Evolutionary conservation across 345 rosid species (phyloP), one percentile per base, ranked within the genome.

Genomic region (Eucalyptus curtisii): DNA sequence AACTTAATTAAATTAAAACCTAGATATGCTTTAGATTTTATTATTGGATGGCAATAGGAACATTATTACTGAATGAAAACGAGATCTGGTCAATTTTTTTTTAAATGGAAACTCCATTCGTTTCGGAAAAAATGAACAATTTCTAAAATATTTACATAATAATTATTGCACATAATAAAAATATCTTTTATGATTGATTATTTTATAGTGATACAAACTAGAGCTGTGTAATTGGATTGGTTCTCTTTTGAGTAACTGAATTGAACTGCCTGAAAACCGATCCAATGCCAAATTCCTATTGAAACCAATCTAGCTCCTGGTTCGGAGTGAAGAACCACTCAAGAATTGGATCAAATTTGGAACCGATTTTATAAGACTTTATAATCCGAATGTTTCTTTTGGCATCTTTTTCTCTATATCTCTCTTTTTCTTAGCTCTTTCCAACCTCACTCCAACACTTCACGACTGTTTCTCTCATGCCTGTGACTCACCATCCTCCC

Each of bases 231-330:
- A 55, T 55, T 1, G 3, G 13, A 55, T 22, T 55, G 0, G 1
- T 55, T 55, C 12, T 55, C 9, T 30, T 24, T 30, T 24, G 1
- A 10, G 1, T 55, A 10, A 55, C 1, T 13, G 3, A 8, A 24
- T 9, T 9, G 30, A 10, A 55, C 30, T 10, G 5, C 1, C 13
- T 22, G 5, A 55, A 55, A 55, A 9, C 13, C 1, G 0, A 55
- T 11, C 27, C 13, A 0, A 8, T 55, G 27, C 61, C 13, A 55
- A 24, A 1, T 55, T 55, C 1, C 6, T 24, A 20, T 24, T 24
- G 6, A 13, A 55, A 55, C 30, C 61, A 55, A 55, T 55, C 11
- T 24, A 55, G 6, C 3, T 55, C 61, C 1, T 1, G 0, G 5
- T 55, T 55, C 3, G 6, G 0, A 55, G 27, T 24, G 27, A 55